Evolutionary conservation across 164 flowering plant species (phyloP).

Genomic region (Vitis amurensis): DNA sequence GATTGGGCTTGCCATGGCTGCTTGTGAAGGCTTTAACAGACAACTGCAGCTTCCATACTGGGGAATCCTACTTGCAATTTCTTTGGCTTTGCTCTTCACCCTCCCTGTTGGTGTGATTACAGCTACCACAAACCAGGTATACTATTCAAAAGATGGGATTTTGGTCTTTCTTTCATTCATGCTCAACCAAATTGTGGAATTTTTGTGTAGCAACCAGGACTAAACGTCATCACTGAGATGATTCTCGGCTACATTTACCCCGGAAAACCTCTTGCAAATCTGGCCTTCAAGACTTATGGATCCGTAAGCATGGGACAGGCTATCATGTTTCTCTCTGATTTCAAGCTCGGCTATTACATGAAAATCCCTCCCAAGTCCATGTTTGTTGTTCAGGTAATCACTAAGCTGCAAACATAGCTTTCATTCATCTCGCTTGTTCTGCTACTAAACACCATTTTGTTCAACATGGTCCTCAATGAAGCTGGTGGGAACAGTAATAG

Average conservation of each 20-base stretch:
- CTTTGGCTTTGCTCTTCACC: conserved; percentile 47
- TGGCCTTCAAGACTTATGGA: conserved; percentile 65
- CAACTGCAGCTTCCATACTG: conserved; percentile 67
- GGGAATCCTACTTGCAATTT: conserved; percentile 51
- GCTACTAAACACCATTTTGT: too few relatives aligned
- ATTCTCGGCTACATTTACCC: conserved; percentile 65
- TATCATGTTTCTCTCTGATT: conserved; percentile 46
- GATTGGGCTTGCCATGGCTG: conserved; percentile 27
- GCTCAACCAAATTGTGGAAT: neutral
- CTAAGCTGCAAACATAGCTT: neutral
- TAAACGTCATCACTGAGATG: conserved; percentile 62
- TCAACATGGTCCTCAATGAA: conserved; percentile 6
- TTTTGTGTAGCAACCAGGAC: conserved; percentile 47
- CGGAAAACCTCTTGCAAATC: conserved; percentile 62
- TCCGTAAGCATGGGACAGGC: conserved; percentile 54
- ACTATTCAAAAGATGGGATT: neutral
- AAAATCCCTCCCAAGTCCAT: conserved; percentile 73
- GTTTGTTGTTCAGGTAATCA: conserved; percentile 68
- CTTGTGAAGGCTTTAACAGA: conserved; percentile 43
- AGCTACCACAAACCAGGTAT: conserved; percentile 62
- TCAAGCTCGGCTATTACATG: conserved; percentile 81
- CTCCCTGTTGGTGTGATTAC: conserved; percentile 55
- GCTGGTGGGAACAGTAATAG: conserved; percentile 57
- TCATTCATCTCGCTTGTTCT: too few relatives aligned
- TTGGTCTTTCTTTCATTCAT: neutral